Base-by-base conservation (phyloP, 768 basidiomycete genomes). In the Phanerochaete carnosa region DNA sequence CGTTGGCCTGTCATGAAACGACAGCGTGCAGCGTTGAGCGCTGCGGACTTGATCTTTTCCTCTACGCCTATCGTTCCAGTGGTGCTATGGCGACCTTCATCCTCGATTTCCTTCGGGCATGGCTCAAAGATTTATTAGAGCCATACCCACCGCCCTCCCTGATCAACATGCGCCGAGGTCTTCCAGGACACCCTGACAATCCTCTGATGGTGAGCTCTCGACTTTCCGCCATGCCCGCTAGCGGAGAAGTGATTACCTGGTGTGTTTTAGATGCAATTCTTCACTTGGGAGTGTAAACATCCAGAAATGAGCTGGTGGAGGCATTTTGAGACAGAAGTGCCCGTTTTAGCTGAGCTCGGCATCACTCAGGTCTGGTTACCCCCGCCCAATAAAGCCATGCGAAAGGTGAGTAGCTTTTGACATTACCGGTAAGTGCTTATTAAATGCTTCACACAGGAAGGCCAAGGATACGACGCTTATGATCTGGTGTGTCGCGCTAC, bases 301-400 rank as follows among this genome's bases (percentile, higher is more conserved):
- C 76, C 78, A 15, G 71, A 75, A 19, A 71, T 84, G 76, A 90
- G 86, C 70, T 93, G 92, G 92, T 94, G 92, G 92, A 79, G 80
- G 66, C 84, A 90, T 70, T 79, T 94, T 35, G 85, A 89, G 69
- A 65, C 64, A 11, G 85, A 92, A 67, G 74, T 89, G 12, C 87
- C 90, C 13, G 74, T 67, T 45, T 79, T 94, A 22, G 81, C 81
- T 4, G 76, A 81, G 47, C 75, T 90, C 62, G 92, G 92, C 15
- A 79, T 92, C 65, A 92, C 92, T 0, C 90, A 92, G 70, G 79
- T 86, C 2, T 94, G 92, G 92, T 74, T 94, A 32, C 92, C 92
- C 33, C 92, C 92, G 6, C 88, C 90, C 19, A 89, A 89, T 70
- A 94, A 92, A 71, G 92, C 88, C 16, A 87, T 84, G 72, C 73